Evolutionary conservation across 106 monocot species (phyloP), one percentile per base, ranked within the genome.

Genomic region (Platanthera zijinensis): DNA sequence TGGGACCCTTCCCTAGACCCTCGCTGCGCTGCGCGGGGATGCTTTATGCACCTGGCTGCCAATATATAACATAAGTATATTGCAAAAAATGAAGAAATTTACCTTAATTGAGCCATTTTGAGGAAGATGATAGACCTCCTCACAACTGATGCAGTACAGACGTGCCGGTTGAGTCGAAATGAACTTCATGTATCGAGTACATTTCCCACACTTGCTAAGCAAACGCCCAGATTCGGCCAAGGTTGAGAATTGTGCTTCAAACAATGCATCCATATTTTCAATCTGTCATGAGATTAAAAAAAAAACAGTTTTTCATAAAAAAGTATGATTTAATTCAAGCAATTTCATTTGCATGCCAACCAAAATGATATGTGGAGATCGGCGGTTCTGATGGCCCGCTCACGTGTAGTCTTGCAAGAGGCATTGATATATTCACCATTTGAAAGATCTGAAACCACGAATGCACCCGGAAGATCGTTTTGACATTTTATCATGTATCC

Each of bases 241-340:
- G 78, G 91, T 86, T 74, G 96, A 97, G 81, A 97, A 97, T 50
- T 97, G 93, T 78, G 96, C 93, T 84, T 97, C 93, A 79, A 97
- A 94, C 51, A 95, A 57, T 47, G 89, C 81, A 89, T 96, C 93
- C 96, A 96, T 96, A 28, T 91, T 87, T 77, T 93, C 93, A 80
- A 96, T 96, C 96, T 96, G 89, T 54, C 39, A 52, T 39, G 19
- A 66, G 15, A n/a, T 54, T 50, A 63, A 11, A 8, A 30, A 63
- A 11, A 8, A 30, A 8, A 32, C 13, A 32, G 2, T 2, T n/a
- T 14, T n/a, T 17, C 18, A n/a, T 17, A 70, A 5, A 68, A 25
- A 48, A 30, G 15, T 1, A 70, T 6, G 48, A 70, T 15, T 48
- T 2, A 70, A 48, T 70, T 48, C 17, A 70, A 18, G 15, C 17